These are phyloP conservation scores for Cystobasidium sp. DNA, from an alignment of 1,284 basidiomycete species.

Conservation along the genomic window DNA sequence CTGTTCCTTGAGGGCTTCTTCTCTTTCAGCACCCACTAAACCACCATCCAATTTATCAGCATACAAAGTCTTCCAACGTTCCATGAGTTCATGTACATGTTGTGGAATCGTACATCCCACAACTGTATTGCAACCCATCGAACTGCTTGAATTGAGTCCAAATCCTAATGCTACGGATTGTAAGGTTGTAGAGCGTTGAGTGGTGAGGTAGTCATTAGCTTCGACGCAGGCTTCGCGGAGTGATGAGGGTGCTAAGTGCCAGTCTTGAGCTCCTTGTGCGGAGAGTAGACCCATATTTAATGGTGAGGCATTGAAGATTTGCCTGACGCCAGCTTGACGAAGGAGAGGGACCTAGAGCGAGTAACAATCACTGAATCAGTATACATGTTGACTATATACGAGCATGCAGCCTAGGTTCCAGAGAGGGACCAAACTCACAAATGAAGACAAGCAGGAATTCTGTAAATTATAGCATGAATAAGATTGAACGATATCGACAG, in stretches of 20 bases:
- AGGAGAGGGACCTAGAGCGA: constrained; percentile 62
- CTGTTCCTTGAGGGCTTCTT: constrained; percentile 31
- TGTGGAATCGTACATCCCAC: constrained; percentile 64
- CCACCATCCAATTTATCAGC: constrained; percentile 44
- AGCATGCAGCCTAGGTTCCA: background rate
- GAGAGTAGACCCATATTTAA: constrained; percentile 90
- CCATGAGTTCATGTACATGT: constrained; percentile 49
- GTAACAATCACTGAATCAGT: background rate
- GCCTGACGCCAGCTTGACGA: constrained; percentile 65
- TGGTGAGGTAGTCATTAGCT: constrained; percentile 45
- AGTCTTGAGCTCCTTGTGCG: constrained; percentile 66
- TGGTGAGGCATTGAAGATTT: constrained; percentile 83
- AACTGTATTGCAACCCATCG: constrained; percentile 61
- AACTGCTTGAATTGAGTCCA: constrained; percentile 63
- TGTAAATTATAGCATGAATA: constrained; percentile 77
- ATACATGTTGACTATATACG: background rate
- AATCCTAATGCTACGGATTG: constrained; percentile 75
- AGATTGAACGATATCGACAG: constrained; percentile 78
- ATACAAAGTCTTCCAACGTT: constrained; percentile 46
- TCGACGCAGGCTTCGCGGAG: constrained; percentile 60
- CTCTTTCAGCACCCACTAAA: constrained; percentile 2
- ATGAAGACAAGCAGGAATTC: constrained; percentile 15
- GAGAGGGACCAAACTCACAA: background rate
- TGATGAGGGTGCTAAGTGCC: constrained; percentile 79
- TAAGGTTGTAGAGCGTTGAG: constrained; percentile 54